Percentiles rank a stretch among this genome's conserved stretches.
Evolutionary conservation across 345 rosid genomes (phyloP).

Genomic region (Populus euphratica): DNA sequence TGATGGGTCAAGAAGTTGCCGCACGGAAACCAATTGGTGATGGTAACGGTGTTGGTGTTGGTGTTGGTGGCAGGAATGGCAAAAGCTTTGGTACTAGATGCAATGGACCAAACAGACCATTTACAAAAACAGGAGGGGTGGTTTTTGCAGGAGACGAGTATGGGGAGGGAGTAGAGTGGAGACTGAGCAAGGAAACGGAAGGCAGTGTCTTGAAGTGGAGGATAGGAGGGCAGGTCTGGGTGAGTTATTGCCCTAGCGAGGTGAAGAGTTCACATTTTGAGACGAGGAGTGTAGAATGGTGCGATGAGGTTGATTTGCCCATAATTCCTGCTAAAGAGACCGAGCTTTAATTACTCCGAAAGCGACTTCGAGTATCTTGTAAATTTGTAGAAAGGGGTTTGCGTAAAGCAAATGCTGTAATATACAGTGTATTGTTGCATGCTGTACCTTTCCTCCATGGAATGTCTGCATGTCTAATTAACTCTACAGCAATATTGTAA

Average conservation of each 20-base stretch:
- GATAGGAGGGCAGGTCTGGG: conserved; percentile 71
- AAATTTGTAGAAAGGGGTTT: too few relatives aligned
- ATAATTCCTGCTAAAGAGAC: conserved; percentile 40
- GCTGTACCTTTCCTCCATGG: background rate
- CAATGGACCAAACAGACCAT: conserved; percentile 38
- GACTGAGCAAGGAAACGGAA: conserved; percentile 84
- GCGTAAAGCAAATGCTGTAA: background rate
- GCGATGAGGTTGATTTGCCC: conserved; percentile 84
- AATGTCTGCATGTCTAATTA: too few relatives aligned
- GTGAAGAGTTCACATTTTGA: conserved; percentile 50
- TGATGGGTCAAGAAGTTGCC: conserved; percentile 46
- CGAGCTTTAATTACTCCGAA: background rate
- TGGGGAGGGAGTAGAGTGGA: conserved; percentile 68
- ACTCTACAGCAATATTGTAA: too few relatives aligned
- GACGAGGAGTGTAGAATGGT: conserved; percentile 83
- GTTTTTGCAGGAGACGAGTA: conserved; percentile 71
- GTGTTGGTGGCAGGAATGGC: background rate
- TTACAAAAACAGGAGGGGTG: conserved; percentile 73
- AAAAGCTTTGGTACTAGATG: conserved; percentile 11
- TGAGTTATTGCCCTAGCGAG: conserved; percentile 66
- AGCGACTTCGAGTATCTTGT: too few relatives aligned
- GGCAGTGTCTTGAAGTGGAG: conserved; percentile 92
- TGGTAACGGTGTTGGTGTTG: background rate
- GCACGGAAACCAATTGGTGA: conserved; percentile 16
- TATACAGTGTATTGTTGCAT: background rate